A percentile compares a stretch with the other conserved stretches of the same genome.
phyloP scores from a whole-genome alignment of 345 rosid species.

The Carallia brachiata region DNA sequence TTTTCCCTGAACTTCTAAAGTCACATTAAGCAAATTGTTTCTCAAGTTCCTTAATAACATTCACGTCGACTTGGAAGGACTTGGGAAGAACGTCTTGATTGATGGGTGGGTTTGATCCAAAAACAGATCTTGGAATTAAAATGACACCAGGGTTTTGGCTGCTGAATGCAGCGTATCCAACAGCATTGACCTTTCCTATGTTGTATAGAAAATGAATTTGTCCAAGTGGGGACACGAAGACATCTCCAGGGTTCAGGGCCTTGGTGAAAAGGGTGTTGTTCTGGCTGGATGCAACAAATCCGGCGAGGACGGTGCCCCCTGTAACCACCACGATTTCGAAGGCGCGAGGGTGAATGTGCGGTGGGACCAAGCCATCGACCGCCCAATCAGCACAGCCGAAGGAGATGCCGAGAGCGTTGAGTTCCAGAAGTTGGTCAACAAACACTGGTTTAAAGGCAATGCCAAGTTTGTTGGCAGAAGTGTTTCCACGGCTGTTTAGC shows the following conservation, averaged over 20 bases:
- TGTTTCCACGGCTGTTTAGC: not conserved
- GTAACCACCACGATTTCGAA: not conserved
- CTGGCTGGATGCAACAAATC: slow-evolving; percentile 10
- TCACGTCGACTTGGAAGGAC: not conserved
- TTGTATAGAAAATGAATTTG: slow-evolving; percentile 7
- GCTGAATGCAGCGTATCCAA: not conserved
- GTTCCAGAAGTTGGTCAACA: slow-evolving; percentile 2
- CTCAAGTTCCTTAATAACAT: slow-evolving; percentile 6
- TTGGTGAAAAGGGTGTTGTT: slow-evolving; percentile 3
- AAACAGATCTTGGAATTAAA: not conserved
- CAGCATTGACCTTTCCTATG: not conserved
- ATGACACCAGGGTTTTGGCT: slow-evolving; percentile 11
- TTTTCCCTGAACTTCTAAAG: not conserved
- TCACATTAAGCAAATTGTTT: not conserved
- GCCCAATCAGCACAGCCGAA: not conserved
- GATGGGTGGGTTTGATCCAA: slow-evolving; percentile 6
- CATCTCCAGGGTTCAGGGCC: slow-evolving; percentile 4
- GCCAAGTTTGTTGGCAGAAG: not conserved
- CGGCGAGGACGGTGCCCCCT: slow-evolving; percentile 9
- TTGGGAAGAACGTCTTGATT: slow-evolving; percentile 1
- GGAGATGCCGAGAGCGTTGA: slow-evolving; percentile 16
- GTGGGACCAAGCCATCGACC: not conserved
- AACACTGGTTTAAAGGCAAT: not conserved
- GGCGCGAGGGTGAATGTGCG: slow-evolving; percentile 7
- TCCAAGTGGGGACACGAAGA: slow-evolving; percentile 2